Base-by-base conservation (phyloP, 129 eudicot species). In the Erigeron canadensis region DNA sequence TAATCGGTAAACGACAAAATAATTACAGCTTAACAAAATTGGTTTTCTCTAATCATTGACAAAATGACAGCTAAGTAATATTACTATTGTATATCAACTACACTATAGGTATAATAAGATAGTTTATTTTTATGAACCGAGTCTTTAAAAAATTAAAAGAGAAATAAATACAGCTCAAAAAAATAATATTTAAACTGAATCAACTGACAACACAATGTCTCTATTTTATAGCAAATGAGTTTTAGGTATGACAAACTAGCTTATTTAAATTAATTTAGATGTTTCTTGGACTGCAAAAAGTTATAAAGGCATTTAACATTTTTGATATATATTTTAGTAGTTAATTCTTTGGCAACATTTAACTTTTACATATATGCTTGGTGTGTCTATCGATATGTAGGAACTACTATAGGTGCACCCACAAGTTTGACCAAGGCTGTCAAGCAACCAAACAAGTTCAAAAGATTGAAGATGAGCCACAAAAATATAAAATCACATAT, bases 381-480 rank as follows among this genome's bases (percentile, higher is more conserved):
- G 61, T 55, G 61, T 56, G 8, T 55, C 9, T 34, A 7, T 62
- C n/a, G n/a, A 63, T 63, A 10, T 63, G 67, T 39, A 63, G 67
- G 67, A 63, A 63, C 47, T 63, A 63, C 38, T 63, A 37, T 63
- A 63, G 67, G 48, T 63, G 28, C 67, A 3, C 67, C 12, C 21
- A 63, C 67, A 63, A 63, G 44, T 8, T 63, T n/a, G 47, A 39
- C 22, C 67, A 63, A 63, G 67, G 48, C n/a, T 63, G 67, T 63
- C 67, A 63, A 39, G 67, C 67, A 63, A 63, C 47, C 10, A 63
- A 39, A 37, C 67, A 63, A 63, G 67, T 63, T 63, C 67, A 63
- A 63, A 63, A 63, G 67, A 39, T 39, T 38, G 28, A 63, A 63
- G 67, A 39, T 16, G 67, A 63, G 28, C 67, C 67, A 39, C 23